A percentile compares a stretch with the other conserved stretches of the same genome.
These are phyloP conservation scores for Porphyra umbilicalis DNA, from an alignment of 31 red algal genomes.

Conservation along the genomic window DNA sequence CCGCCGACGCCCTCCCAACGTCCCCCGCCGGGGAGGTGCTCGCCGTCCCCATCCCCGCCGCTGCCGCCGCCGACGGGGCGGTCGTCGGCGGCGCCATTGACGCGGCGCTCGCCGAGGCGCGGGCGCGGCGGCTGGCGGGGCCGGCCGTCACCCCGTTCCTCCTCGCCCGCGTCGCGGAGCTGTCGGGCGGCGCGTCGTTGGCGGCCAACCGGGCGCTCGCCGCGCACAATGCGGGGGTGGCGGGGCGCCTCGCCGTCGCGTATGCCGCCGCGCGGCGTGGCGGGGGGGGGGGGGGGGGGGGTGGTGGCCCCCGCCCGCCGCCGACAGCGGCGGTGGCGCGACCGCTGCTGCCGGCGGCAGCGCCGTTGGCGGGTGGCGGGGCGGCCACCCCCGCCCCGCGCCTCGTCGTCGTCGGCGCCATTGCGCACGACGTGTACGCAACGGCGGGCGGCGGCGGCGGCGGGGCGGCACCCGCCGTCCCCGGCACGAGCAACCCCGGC, in stretches of 20 bases:
- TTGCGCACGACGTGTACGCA: slow-evolving; percentile 7
- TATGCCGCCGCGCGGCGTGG: background rate
- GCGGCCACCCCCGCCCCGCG: background rate
- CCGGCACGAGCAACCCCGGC: slow-evolving; percentile 5
- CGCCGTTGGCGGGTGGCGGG: background rate
- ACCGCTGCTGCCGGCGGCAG: background rate
- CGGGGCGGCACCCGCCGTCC: background rate
- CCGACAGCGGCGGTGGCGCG: background rate
- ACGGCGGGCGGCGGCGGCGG: background rate
- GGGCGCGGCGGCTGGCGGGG: slow-evolving; percentile 4
- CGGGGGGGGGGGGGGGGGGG: background rate
- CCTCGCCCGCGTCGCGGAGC: slow-evolving; percentile 41
- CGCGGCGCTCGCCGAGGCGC: slow-evolving; percentile 42
- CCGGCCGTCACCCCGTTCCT: slow-evolving; percentile 68
- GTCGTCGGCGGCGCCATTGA: slow-evolving; percentile 30
- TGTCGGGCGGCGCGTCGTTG: slow-evolving; percentile 57
- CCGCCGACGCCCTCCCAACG: background rate
- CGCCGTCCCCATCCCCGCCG: slow-evolving; percentile 61
- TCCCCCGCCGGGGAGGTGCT: slow-evolving; percentile 37
- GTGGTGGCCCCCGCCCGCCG: background rate
- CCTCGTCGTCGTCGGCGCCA: background rate
- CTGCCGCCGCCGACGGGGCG: slow-evolving; percentile 11
- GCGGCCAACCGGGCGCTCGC: slow-evolving; percentile 53
- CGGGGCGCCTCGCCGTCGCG: slow-evolving; percentile 36
- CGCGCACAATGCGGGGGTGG: slow-evolving; percentile 63